Evolutionary conservation across 139 green algal genomes (phyloP), one percentile per base, ranked within the genome.

Genomic region (Asterochloris sp.): DNA sequence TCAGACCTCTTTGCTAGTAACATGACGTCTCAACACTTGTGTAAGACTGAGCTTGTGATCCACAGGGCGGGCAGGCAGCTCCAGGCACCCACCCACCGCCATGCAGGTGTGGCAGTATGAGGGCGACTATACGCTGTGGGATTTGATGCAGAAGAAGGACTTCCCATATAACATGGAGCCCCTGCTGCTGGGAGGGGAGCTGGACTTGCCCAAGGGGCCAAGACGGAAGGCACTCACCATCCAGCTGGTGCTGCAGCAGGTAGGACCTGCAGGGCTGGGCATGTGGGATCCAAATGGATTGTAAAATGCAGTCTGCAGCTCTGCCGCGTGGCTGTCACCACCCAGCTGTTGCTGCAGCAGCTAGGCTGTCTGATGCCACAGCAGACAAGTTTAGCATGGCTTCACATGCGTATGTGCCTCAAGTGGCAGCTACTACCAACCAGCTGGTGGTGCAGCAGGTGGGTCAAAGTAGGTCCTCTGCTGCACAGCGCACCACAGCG

Each of bases 91-190:
- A 86, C 74, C 79, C 78, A 73, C 82, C 94, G 21, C 95, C 89
- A 90, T 85, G 96, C 76, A 84, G 38, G 38, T 95, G 47, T 97
- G 94, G 94, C 74, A 89, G 47, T 96, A 94, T 82, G 94, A 98
- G 87, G 93, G 93, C 11, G 90, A 95, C 80, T 91, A 87, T 83
- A 96, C 91, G 23, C 86, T 97, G 54, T 90, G 76, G 0, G 85
- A 94, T 73, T 83, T 96, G 12, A 93, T 97, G 85, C 85, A 90
- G 79, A 88, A 89, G 64, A 92, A 92, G 69, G 91, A 98, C 16
- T 99, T 97, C 79, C 97, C 97, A 11, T 96, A 95, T 88, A 98
- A 97, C 85, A 28, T 96, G 83, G 96, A 98, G 91, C 82, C 83
- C 27, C 67, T 91, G 24, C 84, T 98, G 81, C 89, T 98, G 69